These are phyloP conservation scores for Cylindrodendrum hubeiense DNA, from an alignment of 2,329 filamentous ascomycete species.

Conservation along the genomic window DNA sequence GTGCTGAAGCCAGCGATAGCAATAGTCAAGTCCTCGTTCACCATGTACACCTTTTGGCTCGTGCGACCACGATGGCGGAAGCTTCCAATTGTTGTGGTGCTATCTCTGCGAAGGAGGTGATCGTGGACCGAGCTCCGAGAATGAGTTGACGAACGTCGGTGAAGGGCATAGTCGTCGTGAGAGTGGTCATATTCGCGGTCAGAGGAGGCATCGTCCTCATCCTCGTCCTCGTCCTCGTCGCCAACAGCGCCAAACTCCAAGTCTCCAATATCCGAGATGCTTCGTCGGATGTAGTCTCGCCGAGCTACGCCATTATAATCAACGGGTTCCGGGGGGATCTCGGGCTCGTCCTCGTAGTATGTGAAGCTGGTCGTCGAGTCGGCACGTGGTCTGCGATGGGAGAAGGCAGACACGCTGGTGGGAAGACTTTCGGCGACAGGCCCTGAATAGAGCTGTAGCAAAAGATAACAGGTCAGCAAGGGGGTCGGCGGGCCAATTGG, in stretches of 20 bases:
- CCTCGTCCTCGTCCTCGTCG: slow-evolving; percentile 55
- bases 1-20: slow-evolving; percentile 93
- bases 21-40: slow-evolving; percentile 93
- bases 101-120: slow-evolving; percentile 79
- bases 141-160: slow-evolving; percentile 72
- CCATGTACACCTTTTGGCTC: slow-evolving; percentile 93
- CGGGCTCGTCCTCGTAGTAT: slow-evolving; percentile 79
- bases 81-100: slow-evolving; percentile 76
- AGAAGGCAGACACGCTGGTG: slow-evolving; percentile 91
- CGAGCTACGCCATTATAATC: slow-evolving; percentile 47
- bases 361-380: slow-evolving; percentile 91
- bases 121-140: slow-evolving; percentile 69
- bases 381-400: slow-evolving; percentile 82
- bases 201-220: slow-evolving; percentile 54
- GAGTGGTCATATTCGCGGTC: slow-evolving; percentile 57
- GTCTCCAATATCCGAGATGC: slow-evolving; percentile 55
- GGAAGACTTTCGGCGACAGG: slow-evolving; percentile 97
- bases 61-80: slow-evolving; percentile 72
- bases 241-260: slow-evolving; percentile 55
- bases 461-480: slow-evolving; percentile 30
- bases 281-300: slow-evolving; percentile 45
- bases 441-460: slow-evolving; percentile 81
- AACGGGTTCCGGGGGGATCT: slow-evolving; percentile 51
- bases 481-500: neutral
- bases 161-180: slow-evolving; percentile 62